Base-by-base conservation (phyloP, 768 basidiomycete species). In the Thelephora aurantiotincta region DNA sequence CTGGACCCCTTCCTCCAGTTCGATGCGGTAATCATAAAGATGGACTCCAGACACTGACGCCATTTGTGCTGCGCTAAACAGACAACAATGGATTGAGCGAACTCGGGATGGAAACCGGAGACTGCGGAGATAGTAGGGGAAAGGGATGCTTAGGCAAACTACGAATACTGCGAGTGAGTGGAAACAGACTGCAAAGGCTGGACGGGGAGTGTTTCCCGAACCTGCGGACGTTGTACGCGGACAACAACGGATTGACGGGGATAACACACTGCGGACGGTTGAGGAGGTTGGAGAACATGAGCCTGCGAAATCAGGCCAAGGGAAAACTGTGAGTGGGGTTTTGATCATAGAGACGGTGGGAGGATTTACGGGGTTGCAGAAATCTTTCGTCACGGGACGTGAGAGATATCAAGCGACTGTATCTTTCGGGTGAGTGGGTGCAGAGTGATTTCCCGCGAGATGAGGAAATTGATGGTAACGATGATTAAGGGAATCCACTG, bases 371-470 rank as follows among this genome's bases (percentile, higher is more conserved):
- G 14, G 9, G 38, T 22, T 41, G 14, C 3, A 20, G 35, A 23
- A 14, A 42, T 41, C 58, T 73, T 45, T 63, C 63, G 50, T 64
- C 63, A 11, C 78, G 77, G 57, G 84, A 90, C 60, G 76, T 96
- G 58, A 80, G 88, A 59, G 89, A 93, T 67, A 80, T 91, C 57
- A 93, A 92, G 67, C 79, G 93, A 47, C 66, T 98, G 59, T 99
- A 97, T 70, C 77, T 97, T 48, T 93, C 90, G 54, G 90, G 91
- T 90, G 61, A 54, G 86, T 72, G 51, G 51, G 16, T 42, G 50
- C 46, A 50, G 42, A 52, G 47, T 48, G 55, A 47, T 46, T 54
- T 48, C 48, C 52, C 51, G 56, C 33, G 44, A 50, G 46, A 50
- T 33, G 49, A 52, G 47, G 57, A 44, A 49, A 50, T 51, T 59